Evolutionary conservation across 495 filamentous ascomycete genomes (phyloP).

Genomic region (Aspergillus homomorphus): DNA sequence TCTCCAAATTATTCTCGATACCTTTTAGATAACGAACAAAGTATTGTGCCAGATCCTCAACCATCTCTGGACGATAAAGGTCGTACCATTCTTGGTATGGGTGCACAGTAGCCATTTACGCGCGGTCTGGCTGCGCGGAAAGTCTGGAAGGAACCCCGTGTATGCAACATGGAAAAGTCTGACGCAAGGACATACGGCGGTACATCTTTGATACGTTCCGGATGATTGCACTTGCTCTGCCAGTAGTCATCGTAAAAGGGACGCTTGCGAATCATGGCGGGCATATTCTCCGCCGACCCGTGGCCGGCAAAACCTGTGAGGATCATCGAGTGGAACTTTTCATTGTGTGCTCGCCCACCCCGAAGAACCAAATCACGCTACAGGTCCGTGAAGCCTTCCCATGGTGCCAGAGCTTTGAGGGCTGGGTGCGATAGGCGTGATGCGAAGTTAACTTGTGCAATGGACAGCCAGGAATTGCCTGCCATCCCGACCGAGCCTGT

Average conservation of each 20-base stretch:
- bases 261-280: slow-evolving; percentile 9
- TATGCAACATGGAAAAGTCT: slow-evolving; percentile 22
- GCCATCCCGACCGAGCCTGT: slow-evolving; percentile 23
- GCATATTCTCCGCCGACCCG: slow-evolving; percentile 12
- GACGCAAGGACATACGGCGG: slow-evolving; percentile 27
- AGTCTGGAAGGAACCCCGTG: slow-evolving; percentile 16
- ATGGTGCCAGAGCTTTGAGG: slow-evolving; percentile 40
- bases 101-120: slow-evolving; percentile 34
- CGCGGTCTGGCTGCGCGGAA: not conserved
- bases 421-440: slow-evolving; percentile 31
- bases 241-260: slow-evolving; percentile 22
- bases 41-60: slow-evolving; percentile 29
- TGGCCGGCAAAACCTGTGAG: slow-evolving; percentile 8
- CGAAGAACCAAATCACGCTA: slow-evolving; percentile 26
- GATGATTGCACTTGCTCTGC: slow-evolving; percentile 20
- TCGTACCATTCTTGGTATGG: slow-evolving; percentile 35
- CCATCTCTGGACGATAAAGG: slow-evolving; percentile 19
- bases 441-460: slow-evolving; percentile 33
- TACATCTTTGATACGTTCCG: slow-evolving; percentile 15
- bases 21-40: slow-evolving; percentile 33
- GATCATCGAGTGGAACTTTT: slow-evolving; percentile 9
- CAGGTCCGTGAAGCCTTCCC: slow-evolving; percentile 36
- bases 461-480: slow-evolving; percentile 31
- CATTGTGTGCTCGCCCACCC: slow-evolving; percentile 11
- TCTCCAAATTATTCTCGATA: slow-evolving; percentile 35